Percentiles rank a stretch among this genome's conserved stretches.
These are phyloP conservation scores for Aspergillus latus DNA, from an alignment of 2,329 filamentous ascomycete genomes.

Conservation along the genomic window DNA sequence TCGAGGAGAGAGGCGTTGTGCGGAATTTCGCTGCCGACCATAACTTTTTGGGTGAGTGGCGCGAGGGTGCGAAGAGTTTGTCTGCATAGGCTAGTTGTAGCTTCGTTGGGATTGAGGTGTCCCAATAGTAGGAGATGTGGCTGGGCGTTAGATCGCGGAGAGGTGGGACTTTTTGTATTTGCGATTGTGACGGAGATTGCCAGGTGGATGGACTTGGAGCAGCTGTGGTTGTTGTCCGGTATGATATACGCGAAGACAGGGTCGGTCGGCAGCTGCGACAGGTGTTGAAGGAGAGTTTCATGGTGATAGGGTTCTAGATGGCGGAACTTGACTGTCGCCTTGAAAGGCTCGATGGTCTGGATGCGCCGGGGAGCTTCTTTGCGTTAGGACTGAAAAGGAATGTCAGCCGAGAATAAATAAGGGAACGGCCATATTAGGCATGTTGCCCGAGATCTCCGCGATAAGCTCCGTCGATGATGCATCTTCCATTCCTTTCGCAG, in stretches of 20 bases:
- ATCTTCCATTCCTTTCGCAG: neutral
- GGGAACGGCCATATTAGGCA: neutral
- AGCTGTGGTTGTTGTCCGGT: constrained; percentile 17
- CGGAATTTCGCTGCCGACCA: constrained; percentile 63
- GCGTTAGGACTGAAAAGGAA: constrained; percentile 10
- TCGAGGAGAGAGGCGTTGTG: constrained; percentile 53
- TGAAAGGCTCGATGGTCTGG: neutral
- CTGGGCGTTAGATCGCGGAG: constrained; percentile 34
- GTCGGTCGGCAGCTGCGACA: constrained; percentile 14
- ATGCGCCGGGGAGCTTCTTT: constrained; percentile 18
- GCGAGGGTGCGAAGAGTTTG: constrained; percentile 47
- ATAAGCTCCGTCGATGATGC: constrained; percentile 16
- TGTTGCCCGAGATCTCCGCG: constrained; percentile 18
- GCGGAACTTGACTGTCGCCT: neutral
- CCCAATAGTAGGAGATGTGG: constrained; percentile 51
- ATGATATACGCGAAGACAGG: constrained; percentile 2
- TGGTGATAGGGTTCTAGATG: neutral
- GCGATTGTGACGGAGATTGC: neutral
- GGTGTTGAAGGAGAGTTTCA: constrained; percentile 10
- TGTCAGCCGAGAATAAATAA: constrained; percentile 13
- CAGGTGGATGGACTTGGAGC: constrained; percentile 4
- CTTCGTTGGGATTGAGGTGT: constrained; percentile 47
- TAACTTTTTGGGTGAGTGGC: constrained; percentile 54
- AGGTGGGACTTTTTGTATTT: constrained; percentile 25
- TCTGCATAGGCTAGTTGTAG: constrained; percentile 48